Conservation (phyloP, 805 yeast genomes). For the Yarrowia sp. region DNA sequence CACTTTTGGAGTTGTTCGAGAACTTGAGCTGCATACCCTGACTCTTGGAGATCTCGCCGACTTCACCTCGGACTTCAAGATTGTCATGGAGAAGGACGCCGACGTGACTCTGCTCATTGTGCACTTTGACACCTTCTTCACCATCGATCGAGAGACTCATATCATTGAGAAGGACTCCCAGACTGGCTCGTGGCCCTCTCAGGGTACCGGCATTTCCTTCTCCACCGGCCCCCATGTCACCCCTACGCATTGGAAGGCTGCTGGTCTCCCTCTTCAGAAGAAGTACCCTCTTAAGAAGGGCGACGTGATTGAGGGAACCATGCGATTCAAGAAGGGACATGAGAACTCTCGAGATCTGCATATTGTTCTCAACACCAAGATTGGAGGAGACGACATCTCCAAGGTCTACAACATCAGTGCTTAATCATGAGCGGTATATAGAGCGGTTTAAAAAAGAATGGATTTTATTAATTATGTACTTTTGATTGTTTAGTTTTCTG, state of each 20-base stretch:
- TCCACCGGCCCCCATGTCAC: slow-evolving; percentile 94
- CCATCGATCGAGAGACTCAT: slow-evolving; percentile 51
- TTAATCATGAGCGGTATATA: background rate
- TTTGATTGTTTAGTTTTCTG: background rate
- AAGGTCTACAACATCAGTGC: slow-evolving; percentile 30
- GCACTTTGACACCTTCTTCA: slow-evolving; percentile 94
- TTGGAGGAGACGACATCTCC: slow-evolving; percentile 43
- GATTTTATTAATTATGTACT: background rate
- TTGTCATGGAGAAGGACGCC: slow-evolving; percentile 79
- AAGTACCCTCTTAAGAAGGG: slow-evolving; percentile 69
- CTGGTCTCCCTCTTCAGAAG: slow-evolving; percentile 87
- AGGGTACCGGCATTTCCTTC: slow-evolving; percentile 63
- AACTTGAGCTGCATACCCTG: slow-evolving; percentile 89
- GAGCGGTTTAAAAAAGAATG: background rate
- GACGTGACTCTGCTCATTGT: slow-evolving; percentile 85
- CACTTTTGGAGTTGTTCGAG: slow-evolving; percentile 69
- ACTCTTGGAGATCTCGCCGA: slow-evolving; percentile 79
- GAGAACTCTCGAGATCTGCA: slow-evolving; percentile 89
- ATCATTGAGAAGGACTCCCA: slow-evolving; percentile 40
- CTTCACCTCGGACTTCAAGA: slow-evolving; percentile 69
- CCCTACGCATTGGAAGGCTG: slow-evolving; percentile 99
- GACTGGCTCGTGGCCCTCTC: slow-evolving; percentile 57
- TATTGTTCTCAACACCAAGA: slow-evolving; percentile 67
- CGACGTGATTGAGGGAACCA: slow-evolving; percentile 72
- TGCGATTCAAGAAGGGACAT: slow-evolving; percentile 78